Conservation (phyloP, 2,329 filamentous ascomycete genomes). For the Teratosphaeria destructans region DNA sequence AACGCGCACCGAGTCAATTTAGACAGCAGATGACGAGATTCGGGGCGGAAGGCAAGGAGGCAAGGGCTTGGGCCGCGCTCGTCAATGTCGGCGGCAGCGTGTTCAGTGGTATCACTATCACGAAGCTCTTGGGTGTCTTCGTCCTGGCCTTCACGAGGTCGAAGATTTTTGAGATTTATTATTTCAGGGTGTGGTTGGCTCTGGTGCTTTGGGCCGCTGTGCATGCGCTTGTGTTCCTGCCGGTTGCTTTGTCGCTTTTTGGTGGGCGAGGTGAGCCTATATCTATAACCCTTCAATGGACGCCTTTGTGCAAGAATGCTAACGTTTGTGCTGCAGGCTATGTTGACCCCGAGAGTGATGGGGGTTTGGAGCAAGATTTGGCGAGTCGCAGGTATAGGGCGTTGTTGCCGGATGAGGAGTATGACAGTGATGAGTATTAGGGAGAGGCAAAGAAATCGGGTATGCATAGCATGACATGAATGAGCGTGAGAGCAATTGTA, state of each 20-base stretch:
- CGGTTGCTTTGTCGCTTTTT: constrained; percentile 74
- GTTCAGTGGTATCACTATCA: constrained; percentile 91
- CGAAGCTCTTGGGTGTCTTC: constrained; percentile 82
- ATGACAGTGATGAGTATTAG: constrained; percentile 58
- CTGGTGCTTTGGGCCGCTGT: constrained; percentile 80
- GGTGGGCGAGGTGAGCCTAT: constrained; percentile 59
- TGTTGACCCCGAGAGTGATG: constrained; percentile 74
- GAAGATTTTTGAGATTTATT: constrained; percentile 99
- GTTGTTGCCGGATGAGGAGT: constrained; percentile 64
- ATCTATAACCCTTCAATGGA: constrained; percentile 6
- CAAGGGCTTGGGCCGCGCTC: constrained; percentile 81
- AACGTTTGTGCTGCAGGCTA: constrained; percentile 46
- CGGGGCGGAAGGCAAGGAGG: constrained; percentile 53
- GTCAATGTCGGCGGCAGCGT: constrained; percentile 93
- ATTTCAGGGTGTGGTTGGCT: constrained; percentile 92
- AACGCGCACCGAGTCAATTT: constrained; percentile 64
- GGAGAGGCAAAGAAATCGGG: neutral
- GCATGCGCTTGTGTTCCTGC: constrained; percentile 84
- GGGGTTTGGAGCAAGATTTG: constrained; percentile 81
- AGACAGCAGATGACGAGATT: constrained; percentile 26
- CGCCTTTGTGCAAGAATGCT: neutral
- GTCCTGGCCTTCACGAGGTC: constrained; percentile 90
- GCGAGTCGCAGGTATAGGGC: constrained; percentile 68
- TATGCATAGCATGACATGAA: neutral
- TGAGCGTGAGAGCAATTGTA: neutral